These are phyloP conservation scores for Xylaria hypoxylon DNA, from an alignment of 2,329 filamentous ascomycete species.

Conservation along the genomic window DNA sequence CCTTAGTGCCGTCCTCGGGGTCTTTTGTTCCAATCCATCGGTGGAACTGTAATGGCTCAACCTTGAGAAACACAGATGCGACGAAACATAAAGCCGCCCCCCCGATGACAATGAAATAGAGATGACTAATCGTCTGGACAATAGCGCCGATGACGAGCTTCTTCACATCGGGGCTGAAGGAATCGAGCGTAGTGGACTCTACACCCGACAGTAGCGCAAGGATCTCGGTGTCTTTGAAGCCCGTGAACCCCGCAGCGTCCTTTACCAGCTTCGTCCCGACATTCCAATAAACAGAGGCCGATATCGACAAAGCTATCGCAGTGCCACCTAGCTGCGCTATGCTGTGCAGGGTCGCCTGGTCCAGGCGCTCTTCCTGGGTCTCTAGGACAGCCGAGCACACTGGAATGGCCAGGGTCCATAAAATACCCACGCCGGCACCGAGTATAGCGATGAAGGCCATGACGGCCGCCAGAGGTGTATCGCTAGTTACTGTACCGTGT, in stretches of 20 bases:
- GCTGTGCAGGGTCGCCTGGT: slow-evolving; percentile 51
- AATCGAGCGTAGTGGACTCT: slow-evolving; percentile 43
- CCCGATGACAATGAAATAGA: slow-evolving; percentile 47
- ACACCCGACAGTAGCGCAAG: slow-evolving; percentile 48
- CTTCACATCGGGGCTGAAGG: slow-evolving; percentile 37
- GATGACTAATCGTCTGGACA: slow-evolving; percentile 44
- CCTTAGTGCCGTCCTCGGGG: neutral
- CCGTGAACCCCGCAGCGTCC: slow-evolving; percentile 36
- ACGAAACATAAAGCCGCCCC: slow-evolving; percentile 46
- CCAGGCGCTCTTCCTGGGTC: slow-evolving; percentile 46
- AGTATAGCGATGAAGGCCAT: slow-evolving; percentile 51
- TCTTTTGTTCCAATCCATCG: slow-evolving; percentile 19
- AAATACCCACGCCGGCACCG: slow-evolving; percentile 50
- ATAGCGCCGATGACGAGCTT: slow-evolving; percentile 43
- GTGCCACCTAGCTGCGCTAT: slow-evolving; percentile 51
- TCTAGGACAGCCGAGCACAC: slow-evolving; percentile 47
- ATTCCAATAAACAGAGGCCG: slow-evolving; percentile 51
- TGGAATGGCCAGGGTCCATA: slow-evolving; percentile 50
- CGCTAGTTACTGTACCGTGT: slow-evolving; percentile 45
- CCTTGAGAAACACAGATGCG: slow-evolving; percentile 28
- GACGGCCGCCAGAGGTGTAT: slow-evolving; percentile 45
- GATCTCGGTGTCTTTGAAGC: slow-evolving; percentile 44
- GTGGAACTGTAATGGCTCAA: slow-evolving; percentile 32
- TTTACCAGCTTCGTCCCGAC: slow-evolving; percentile 46
- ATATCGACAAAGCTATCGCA: slow-evolving; percentile 46